Percentiles rank a stretch among this genome's conserved stretches.
These are phyloP conservation scores for Lenwebbia sp. DNA, from an alignment of 345 rosid genomes.

Conservation along the genomic window DNA sequence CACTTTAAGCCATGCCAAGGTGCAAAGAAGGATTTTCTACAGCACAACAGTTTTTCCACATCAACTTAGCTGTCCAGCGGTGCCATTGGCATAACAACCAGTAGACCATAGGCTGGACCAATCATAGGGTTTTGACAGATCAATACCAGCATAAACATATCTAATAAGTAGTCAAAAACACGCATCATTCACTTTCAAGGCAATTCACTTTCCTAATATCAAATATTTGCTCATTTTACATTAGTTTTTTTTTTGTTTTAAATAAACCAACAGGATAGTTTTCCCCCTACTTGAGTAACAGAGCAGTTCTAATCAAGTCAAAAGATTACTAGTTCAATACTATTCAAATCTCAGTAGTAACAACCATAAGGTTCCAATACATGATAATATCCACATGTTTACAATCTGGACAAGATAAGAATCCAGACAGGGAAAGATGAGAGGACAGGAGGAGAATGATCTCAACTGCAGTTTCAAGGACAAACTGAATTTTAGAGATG, in stretches of 20 bases:
- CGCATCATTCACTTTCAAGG: background rate
- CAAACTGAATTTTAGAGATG: background rate
- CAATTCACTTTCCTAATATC: background rate
- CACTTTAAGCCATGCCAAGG: background rate
- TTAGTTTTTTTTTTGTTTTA: background rate
- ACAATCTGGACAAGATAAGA: background rate
- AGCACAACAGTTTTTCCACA: background rate
- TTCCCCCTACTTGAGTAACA: background rate
- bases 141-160: background rate
- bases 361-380: background rate
- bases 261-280: background rate
- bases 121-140: background rate
- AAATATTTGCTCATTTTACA: background rate
- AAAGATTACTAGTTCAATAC: background rate
- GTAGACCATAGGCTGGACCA: background rate
- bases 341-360: background rate
- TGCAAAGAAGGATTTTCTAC: background rate
- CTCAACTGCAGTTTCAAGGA: background rate
- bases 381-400: background rate
- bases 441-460: background rate
- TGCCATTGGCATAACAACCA: constrained; percentile 2
- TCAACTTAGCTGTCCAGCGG: background rate
- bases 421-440: background rate
- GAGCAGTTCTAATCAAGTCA: background rate
- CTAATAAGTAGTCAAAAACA: background rate